Evolutionary conservation across 2,329 filamentous ascomycete species (phyloP), one percentile per base, ranked within the genome.

Genomic region (Pestalotiopsis fici): DNA sequence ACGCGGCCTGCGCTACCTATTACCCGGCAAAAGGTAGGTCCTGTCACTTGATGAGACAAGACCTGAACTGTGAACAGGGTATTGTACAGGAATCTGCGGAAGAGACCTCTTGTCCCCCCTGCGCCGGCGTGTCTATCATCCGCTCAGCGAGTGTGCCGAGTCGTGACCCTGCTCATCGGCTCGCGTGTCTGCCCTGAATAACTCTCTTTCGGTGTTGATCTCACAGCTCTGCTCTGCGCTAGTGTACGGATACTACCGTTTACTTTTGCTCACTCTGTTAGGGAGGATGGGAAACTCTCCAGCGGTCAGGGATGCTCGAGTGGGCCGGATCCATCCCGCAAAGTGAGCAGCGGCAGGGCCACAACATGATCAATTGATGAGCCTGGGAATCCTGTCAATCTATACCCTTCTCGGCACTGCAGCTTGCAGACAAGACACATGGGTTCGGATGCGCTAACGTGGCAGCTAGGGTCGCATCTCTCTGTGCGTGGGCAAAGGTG

Each of bases 301-400:
- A 57, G 55, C 21, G 25, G 27, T 13, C 57, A 60, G 57, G 57
- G 57, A 21, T 18, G n/a, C 21, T 23, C 31, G 59, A 31, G 59
- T 47, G 37, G 39, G 59, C 59, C 59, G 59, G 59, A 62, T 62
- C 59, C 59, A 62, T 62, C 59, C 59, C 57, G 57, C 57, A 31
- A 35, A 60, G 31, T 27, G 59, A 43, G 37, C 59, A 62, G 59
- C 59, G 35, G 15, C 21, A 23, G 27, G 31, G 57, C 57, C 27
- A 60, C 11, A 25, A 50, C 43, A 50, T 50, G 43, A 50, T 35
- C 23, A 23, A n/a, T 35, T 12, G 15, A 47, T 21, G 59, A 62
- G 39, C 31, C 37, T 43, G n/a, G 39, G 37, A 62, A 62, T 62
- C 59, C 18, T 62, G 39, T 35, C 59, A 62, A 62, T 62, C 59